Evolutionary conservation across 208 protist genomes (phyloP).

Genomic region (Crithidia sp.): DNA sequence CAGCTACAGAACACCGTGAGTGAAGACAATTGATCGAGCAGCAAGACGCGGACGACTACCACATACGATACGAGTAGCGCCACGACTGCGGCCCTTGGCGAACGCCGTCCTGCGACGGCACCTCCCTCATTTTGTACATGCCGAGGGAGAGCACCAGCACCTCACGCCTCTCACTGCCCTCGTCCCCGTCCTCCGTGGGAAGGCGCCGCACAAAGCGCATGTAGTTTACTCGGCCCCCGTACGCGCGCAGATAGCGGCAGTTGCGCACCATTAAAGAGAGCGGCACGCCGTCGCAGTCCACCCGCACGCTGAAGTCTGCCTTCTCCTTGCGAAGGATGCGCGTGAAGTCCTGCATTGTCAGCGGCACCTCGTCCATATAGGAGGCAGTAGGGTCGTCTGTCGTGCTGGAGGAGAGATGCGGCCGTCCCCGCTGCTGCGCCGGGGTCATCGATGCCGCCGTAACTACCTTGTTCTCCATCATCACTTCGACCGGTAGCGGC

Average conservation of each 20-base stretch:
- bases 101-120: conserved; percentile 73
- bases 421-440: conserved; percentile 13
- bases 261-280: conserved; percentile 85
- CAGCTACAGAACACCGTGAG: no score
- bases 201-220: conserved; percentile 74
- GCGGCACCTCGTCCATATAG: conserved; percentile 74
- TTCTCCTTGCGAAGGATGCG: conserved; percentile 51
- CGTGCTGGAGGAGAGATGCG: no score
- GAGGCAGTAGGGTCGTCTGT: conserved; percentile 40
- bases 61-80: conserved; percentile 47
- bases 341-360: conserved; percentile 66
- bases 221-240: conserved; percentile 67
- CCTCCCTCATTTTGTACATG: conserved; percentile 89
- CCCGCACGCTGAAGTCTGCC: conserved; percentile 63
- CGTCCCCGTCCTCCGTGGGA: not conserved
- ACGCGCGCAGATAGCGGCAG: conserved; percentile 72
- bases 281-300: conserved; percentile 73
- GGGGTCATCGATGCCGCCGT: conserved; percentile 13
- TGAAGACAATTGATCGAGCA: no score
- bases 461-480: conserved; percentile 54
- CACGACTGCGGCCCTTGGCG: conserved; percentile 85
- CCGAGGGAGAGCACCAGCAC: conserved; percentile 48
- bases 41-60: no score
- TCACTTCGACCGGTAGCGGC: conserved; percentile 78
- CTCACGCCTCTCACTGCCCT: not conserved